phyloP scores from a whole-genome alignment of 2,329 filamentous ascomycete genomes.

The Fusarium xylarioides region DNA sequence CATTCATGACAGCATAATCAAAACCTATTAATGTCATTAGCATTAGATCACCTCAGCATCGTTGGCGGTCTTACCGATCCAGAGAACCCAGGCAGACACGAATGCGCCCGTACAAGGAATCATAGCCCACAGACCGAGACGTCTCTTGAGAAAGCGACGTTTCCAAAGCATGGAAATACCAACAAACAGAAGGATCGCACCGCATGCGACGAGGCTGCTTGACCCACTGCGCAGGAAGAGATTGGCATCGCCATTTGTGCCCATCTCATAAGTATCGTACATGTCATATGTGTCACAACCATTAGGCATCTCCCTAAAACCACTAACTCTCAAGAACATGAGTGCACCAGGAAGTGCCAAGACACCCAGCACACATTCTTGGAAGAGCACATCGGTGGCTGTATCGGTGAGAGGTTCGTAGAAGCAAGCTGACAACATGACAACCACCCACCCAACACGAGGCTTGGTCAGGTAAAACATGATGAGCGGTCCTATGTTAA shows the following conservation, averaged over 20 bases:
- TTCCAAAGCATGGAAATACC: not conserved
- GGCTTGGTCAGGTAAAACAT: not conserved
- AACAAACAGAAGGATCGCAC: not conserved
- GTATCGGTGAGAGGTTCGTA: not conserved
- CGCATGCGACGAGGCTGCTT: not conserved
- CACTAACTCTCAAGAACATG: not conserved
- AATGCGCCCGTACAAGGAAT: not conserved
- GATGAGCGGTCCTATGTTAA: not conserved
- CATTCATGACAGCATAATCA: not conserved
- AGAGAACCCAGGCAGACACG: not conserved
- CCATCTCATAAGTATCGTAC: not conserved
- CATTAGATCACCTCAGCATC: fast-evolving
- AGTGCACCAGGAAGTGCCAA: not conserved
- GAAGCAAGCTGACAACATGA: not conserved
- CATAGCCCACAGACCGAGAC: not conserved
- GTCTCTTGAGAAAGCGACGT: not conserved
- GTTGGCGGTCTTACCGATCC: not conserved
- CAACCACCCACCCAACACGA: not conserved
- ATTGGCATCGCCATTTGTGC: not conserved
- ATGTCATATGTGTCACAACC: not conserved
- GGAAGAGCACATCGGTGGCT: not conserved
- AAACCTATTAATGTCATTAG: not conserved
- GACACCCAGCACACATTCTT: not conserved
- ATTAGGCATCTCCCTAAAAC: not conserved
- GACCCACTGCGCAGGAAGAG: not conserved